Base-by-base conservation (phyloP, 148 eudicot genomes). In the Rhododendron kiyosumense region DNA sequence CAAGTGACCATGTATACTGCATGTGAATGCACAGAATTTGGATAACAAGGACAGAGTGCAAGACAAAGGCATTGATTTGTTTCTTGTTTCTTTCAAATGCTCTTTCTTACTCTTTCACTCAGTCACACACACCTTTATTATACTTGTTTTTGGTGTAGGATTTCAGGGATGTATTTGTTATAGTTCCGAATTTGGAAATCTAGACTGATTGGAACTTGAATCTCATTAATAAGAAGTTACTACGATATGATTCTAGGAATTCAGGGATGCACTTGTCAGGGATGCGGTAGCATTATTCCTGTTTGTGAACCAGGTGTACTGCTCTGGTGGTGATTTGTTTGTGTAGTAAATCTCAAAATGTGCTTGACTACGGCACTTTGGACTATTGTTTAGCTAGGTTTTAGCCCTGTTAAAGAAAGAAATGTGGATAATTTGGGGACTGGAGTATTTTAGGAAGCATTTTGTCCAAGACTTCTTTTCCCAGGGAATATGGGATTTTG, bases 171-270 rank as follows among this genome's bases (percentile, higher is more conserved):
- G 57, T 51, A 14, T 34, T 34, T 18, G 43, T 38, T 76, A 9
- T 28, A 24, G 49, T 77, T 77, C 0, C 10, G 26, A 38, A 22
- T 76, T 63, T 20, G 26, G 51, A 41, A 22, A 20, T 77, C 26
- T 14, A 43, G 51, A 24, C 24, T 38, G 13, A 43, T 77, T 43
- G 17, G 49, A 22, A 78, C 54, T 43, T 78, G 32, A 78, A 78
- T 41, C 81, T 45, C 30, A 12, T 43, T 78, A 34, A 34, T 34
- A 34, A 34, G 34, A 34, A 34, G 34, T 34, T 34, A 63, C 30
- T n/a, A 34, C 11, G 81, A 78, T 78, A n/a, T 78, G 81, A 78
- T 78, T 77, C 52, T 78, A 43, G 78, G 78, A 74, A 34, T 43
- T 43, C 13, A 45, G 46, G 14, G 17, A 43, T 78, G 15, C 24